These are phyloP conservation scores for Metroxylon sagu DNA, from an alignment of 176 grass and related monocot species.

Conservation along the genomic window DNA sequence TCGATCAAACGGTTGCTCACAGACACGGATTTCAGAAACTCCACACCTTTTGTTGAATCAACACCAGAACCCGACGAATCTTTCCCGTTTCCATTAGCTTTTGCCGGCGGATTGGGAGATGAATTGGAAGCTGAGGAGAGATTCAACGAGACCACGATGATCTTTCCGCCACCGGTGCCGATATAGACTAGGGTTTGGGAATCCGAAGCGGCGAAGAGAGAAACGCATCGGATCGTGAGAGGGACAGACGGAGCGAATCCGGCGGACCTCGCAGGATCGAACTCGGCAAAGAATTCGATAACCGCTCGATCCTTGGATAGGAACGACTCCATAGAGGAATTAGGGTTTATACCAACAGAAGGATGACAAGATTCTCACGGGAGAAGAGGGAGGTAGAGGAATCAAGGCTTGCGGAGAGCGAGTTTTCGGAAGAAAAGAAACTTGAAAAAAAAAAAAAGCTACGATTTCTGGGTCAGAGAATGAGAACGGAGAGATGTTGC, in stretches of 20 bases:
- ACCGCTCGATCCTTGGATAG: slow-evolving; percentile 28
- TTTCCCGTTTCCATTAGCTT: not conserved
- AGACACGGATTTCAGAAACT: slow-evolving; percentile 55
- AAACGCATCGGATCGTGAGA: slow-evolving; percentile 57
- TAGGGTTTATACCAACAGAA: not conserved
- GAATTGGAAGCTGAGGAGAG: not conserved
- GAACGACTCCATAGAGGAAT: slow-evolving; percentile 8
- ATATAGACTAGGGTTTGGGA: slow-evolving; percentile 56
- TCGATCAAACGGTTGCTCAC: slow-evolving; percentile 37
- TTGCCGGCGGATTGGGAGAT: no score
- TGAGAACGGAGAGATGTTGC: no score
- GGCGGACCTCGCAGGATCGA: slow-evolving; percentile 70
- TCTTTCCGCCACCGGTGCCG: slow-evolving; percentile 84
- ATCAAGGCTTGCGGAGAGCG: no score
- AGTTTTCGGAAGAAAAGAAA: no score
- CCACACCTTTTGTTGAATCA: slow-evolving; percentile 10
- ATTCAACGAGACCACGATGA: slow-evolving; percentile 48
- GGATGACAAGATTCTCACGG: not conserved
- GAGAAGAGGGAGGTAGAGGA: not conserved
- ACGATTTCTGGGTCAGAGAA: no score
- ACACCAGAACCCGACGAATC: slow-evolving; percentile 13
- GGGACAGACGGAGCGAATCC: slow-evolving; percentile 48
- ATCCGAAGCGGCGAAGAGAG: slow-evolving; percentile 26
- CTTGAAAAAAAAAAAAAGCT: no score
- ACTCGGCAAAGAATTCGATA: slow-evolving; percentile 47